Conservation (phyloP, 805 yeast species). For the Monosporozyma aerobia region DNA sequence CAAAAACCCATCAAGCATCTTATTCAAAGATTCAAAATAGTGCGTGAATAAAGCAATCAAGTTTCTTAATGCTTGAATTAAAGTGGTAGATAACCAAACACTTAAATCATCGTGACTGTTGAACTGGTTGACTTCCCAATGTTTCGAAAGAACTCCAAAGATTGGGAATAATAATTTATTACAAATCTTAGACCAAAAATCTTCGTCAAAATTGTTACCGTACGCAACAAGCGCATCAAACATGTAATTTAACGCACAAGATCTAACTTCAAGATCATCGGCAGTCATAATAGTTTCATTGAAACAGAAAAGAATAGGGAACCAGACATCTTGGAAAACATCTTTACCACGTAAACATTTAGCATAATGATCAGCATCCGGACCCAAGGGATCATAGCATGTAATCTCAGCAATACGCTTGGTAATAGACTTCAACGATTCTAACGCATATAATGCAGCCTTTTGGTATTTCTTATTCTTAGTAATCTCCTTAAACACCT, state of each 20-base stretch:
- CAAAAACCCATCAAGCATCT: slow-evolving; percentile 70
- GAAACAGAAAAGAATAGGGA: slow-evolving; percentile 77
- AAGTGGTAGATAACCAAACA: slow-evolving; percentile 93
- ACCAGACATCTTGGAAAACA: slow-evolving; percentile 57
- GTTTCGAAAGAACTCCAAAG: slow-evolving; percentile 66
- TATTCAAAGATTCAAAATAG: slow-evolving; percentile 68
- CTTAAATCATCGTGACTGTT: slow-evolving; percentile 75
- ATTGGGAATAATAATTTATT: slow-evolving; percentile 79
- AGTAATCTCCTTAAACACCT: slow-evolving; percentile 69
- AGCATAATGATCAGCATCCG: slow-evolving; percentile 12
- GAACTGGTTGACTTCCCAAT: slow-evolving; percentile 62
- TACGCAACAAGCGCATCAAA: slow-evolving; percentile 73
- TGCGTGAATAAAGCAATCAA: slow-evolving; percentile 75
- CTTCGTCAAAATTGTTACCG: slow-evolving; percentile 65
- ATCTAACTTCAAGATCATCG: slow-evolving; percentile 87
- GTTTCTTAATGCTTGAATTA: slow-evolving; percentile 88
- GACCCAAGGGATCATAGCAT: slow-evolving; percentile 16
- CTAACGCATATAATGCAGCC: slow-evolving; percentile 70
- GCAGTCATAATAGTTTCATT: slow-evolving; percentile 89
- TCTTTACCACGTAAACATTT: slow-evolving; percentile 31
- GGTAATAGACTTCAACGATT: slow-evolving; percentile 56
- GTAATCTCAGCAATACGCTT: slow-evolving; percentile 45
- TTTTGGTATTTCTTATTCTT: slow-evolving; percentile 79
- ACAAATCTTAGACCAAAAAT: slow-evolving; percentile 79
- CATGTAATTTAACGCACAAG: slow-evolving; percentile 72